Base-by-base conservation (phyloP, 1,284 basidiomycete genomes). In the Agroathelia rolfsii region DNA sequence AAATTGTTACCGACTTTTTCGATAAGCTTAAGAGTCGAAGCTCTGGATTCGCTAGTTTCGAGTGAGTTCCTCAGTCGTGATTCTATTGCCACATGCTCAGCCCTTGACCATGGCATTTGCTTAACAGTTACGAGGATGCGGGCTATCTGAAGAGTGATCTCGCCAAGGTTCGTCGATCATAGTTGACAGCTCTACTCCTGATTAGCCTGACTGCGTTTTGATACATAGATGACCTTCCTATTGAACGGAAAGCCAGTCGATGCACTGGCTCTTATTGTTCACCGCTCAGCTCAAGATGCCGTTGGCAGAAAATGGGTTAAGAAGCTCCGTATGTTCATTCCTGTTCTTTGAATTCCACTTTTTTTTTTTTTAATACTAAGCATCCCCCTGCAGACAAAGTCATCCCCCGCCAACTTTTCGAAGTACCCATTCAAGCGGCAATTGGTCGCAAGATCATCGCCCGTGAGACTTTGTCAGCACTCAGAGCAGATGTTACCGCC, bases 1-100 rank as follows among this genome's bases (percentile, higher is more conserved):
- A 93, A 55, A 86, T 96, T 36, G 88, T 96, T 5, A 88, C 85
- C 2, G 79, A 88, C 55, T 96, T 96, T 55, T 95, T 93, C 52
- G 86, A 92, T 47, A 77, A 83, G 46, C 66, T 96, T 36, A 96
- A 96, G 59, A 80, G 81, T 55, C 69, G 80, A 28, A 90, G 85
- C 48, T 92, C 87, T 3, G 89, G 89, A 14, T 94, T 90, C 52
- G 89, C 89, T 6, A 88, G 84, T 48, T 92, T 94, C 49, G 89
- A 94, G 82, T 87, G 42, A 45, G 77, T 66, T 4, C 28, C 14
- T 23, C 17, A 26, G 17, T 28, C 4, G 32, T 37, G 8, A 18
- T 30, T 12, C 25, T 28, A 36, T 27, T 29, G n/a, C 28, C n/a
- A 13, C 41, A 5, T 31, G 19, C 17, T 34, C 24, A 28, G 22